Percentiles rank a stretch among this genome's conserved stretches.
phyloP scores from a whole-genome alignment of 257 asterid genomes.

The Jaltomata sinuosa region DNA sequence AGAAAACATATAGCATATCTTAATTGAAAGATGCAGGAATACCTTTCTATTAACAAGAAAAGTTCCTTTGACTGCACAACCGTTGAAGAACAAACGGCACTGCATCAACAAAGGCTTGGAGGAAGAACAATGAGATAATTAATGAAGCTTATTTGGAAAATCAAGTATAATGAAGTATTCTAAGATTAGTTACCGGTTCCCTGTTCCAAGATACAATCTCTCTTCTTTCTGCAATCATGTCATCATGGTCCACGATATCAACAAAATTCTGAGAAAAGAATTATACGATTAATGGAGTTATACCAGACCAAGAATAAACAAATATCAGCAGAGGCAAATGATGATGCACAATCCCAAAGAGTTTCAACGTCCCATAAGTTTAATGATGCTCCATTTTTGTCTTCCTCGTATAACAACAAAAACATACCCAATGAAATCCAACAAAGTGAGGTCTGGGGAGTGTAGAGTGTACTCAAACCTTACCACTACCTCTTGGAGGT shows the following conservation, averaged over 20 bases:
- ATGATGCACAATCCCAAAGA: background rate
- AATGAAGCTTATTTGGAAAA: background rate
- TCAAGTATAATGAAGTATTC: background rate
- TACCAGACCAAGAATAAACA: background rate
- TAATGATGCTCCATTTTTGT: background rate
- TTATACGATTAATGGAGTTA: background rate
- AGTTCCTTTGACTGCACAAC: constrained; percentile 80
- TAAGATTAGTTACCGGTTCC: constrained; percentile 38
- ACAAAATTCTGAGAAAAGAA: background rate
- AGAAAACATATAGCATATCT: background rate
- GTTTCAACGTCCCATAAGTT: background rate
- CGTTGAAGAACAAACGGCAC: constrained; percentile 62
- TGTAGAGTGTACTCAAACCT: no score
- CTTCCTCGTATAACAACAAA: background rate
- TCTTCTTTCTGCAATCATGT: constrained; percentile 14
- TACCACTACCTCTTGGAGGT: no score
- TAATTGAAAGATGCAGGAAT: constrained; percentile 2
- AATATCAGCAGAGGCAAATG: background rate
- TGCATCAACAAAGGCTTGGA: constrained; percentile 74
- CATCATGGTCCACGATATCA: constrained; percentile 5
- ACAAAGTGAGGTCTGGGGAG: no score
- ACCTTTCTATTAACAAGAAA: constrained; percentile 72
- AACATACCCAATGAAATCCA: no score
- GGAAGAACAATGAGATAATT: constrained; percentile 3
- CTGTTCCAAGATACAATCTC: constrained; percentile 14